phyloP scores from a whole-genome alignment of 441 rosid genomes.

The Bruguiera hainesii region DNA sequence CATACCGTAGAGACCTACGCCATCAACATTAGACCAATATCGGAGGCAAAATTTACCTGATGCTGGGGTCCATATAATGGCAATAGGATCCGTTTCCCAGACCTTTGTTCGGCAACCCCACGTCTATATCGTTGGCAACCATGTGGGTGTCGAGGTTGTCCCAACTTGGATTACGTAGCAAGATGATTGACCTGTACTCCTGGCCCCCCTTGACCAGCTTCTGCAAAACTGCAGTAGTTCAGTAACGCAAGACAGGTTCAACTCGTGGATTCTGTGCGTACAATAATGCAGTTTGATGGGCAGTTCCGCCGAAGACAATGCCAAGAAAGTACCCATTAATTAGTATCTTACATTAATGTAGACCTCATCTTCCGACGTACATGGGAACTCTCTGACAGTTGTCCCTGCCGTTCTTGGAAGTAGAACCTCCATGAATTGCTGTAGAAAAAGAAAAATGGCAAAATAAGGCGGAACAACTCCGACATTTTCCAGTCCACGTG shows the following conservation, averaged over 20 bases:
- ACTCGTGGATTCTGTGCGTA: constrained; percentile 9
- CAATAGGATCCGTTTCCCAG: background rate
- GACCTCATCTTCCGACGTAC: background rate
- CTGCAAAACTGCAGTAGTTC: background rate
- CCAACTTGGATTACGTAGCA: background rate
- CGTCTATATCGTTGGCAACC: background rate
- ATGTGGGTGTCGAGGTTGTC: constrained; percentile 4
- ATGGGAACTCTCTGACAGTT: background rate
- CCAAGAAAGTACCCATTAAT: background rate
- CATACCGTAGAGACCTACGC: too few relatives aligned
- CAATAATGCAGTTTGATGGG: constrained; percentile 14
- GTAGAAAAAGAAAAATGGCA: too few relatives aligned
- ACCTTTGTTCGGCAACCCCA: background rate
- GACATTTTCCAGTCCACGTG: too few relatives aligned
- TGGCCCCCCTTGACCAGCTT: constrained; percentile 10
- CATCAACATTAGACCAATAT: too few relatives aligned
- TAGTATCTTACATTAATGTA: background rate
- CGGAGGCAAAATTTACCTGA: too few relatives aligned
- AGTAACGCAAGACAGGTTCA: constrained; percentile 8
- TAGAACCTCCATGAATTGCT: too few relatives aligned
- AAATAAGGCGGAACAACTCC: too few relatives aligned
- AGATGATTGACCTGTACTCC: constrained; percentile 10
- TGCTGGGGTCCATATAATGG: too few relatives aligned
- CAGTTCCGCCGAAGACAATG: background rate
- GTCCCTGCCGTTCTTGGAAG: background rate